A percentile compares a stretch with the other conserved stretches of the same genome.
Conservation (phyloP, 805 yeast genomes). For the Kuraishia molischiana region DNA sequence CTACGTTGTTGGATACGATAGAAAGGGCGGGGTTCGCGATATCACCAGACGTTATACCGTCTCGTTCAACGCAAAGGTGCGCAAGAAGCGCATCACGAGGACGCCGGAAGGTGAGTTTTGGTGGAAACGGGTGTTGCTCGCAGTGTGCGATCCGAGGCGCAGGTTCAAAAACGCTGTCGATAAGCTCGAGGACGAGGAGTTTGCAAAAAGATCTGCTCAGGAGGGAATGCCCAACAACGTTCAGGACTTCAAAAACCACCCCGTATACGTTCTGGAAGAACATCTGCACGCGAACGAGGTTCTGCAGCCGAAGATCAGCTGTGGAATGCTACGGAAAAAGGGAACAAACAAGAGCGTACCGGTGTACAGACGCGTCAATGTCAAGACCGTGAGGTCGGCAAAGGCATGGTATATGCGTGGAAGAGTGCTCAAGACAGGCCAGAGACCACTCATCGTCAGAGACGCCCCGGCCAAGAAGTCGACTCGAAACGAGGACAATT, state of each 20-base stretch:
- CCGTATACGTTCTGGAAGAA: constrained; percentile 69
- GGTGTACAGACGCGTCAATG: constrained; percentile 61
- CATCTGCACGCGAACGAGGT: constrained; percentile 70
- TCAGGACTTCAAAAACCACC: constrained; percentile 81
- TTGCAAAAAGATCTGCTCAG: constrained; percentile 46
- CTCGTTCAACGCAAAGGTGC: constrained; percentile 60
- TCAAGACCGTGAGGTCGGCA: constrained; percentile 57
- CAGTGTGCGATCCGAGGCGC: constrained; percentile 17
- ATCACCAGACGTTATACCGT: constrained; percentile 78
- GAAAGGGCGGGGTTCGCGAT: constrained; percentile 57
- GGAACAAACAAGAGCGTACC: constrained; percentile 33
- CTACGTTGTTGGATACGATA: constrained; percentile 74
- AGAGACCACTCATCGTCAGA: constrained; percentile 46
- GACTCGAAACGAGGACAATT: constrained; percentile 15
- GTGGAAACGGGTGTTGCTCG: constrained; percentile 41
- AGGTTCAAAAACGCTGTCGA: constrained; percentile 25
- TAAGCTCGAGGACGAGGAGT: constrained; percentile 49
- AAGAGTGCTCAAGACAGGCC: constrained; percentile 61
- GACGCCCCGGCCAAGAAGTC: constrained; percentile 14
- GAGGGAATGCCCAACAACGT: constrained; percentile 87
- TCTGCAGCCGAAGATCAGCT: constrained; percentile 53
- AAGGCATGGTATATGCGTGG: constrained; percentile 85
- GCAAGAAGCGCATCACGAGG: constrained; percentile 62
- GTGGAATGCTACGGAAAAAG: constrained; percentile 60
- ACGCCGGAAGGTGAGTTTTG: constrained; percentile 48